These are phyloP conservation scores for Penicillium crustosum DNA, from an alignment of 2,329 filamentous ascomycete genomes.

Conservation along the genomic window DNA sequence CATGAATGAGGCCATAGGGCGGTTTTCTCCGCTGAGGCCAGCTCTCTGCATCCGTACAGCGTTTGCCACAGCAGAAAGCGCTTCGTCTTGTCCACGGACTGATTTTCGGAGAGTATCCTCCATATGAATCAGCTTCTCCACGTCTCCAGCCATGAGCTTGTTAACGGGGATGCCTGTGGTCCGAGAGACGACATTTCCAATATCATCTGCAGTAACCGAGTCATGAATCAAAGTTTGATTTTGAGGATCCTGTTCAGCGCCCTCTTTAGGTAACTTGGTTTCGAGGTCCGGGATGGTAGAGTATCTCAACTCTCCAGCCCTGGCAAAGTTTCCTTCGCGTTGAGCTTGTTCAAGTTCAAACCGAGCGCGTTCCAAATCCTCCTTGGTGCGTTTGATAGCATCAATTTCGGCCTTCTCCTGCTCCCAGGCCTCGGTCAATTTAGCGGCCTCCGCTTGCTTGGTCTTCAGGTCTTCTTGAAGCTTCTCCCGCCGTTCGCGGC, in stretches of 20 bases:
- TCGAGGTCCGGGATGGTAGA: slow-evolving; percentile 81
- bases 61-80: slow-evolving; percentile 84
- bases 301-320: slow-evolving; percentile 88
- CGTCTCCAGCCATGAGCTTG: slow-evolving; percentile 89
- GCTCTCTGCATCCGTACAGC: slow-evolving; percentile 93
- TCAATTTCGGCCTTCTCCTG: slow-evolving; percentile 84
- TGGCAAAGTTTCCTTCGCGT: slow-evolving; percentile 81
- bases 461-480: slow-evolving; percentile 73
- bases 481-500: slow-evolving; percentile 82
- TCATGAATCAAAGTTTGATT: slow-evolving; percentile 76
- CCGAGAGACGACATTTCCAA: slow-evolving; percentile 84
- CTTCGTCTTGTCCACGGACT: slow-evolving; percentile 91
- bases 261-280: slow-evolving; percentile 74
- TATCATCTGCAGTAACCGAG: slow-evolving; percentile 92
- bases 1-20: slow-evolving; percentile 92
- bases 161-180: slow-evolving; percentile 90
- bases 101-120: slow-evolving; percentile 82
- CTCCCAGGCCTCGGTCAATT: slow-evolving; percentile 81
- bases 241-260: slow-evolving; percentile 48
- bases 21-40: slow-evolving; percentile 85
- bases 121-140: slow-evolving; percentile 94
- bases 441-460: slow-evolving; percentile 73
- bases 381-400: slow-evolving; percentile 80
- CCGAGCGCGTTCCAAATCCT: slow-evolving; percentile 80
- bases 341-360: slow-evolving; percentile 86